phyloP scores from a whole-genome alignment of 257 asterid species.

The Primulina huaijiensis region DNA sequence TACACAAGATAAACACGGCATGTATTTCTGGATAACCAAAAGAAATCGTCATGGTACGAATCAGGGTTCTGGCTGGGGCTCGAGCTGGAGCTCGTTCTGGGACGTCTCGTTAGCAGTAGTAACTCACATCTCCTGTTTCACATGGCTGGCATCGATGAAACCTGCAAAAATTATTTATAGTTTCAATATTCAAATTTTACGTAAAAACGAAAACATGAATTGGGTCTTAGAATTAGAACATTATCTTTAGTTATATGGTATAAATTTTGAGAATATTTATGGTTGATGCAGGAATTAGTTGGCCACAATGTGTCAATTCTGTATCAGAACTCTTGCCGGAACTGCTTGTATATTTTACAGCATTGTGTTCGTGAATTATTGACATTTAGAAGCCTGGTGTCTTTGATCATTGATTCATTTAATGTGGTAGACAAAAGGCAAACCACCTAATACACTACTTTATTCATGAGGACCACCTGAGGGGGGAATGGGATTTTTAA shows the following conservation, averaged over 20 bases:
- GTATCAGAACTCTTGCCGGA: background rate
- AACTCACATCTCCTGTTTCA: conserved; percentile 73
- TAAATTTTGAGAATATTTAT: background rate
- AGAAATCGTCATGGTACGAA: conserved; percentile 25
- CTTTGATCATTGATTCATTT: conserved; percentile 26
- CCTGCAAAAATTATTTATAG: conserved; percentile 40
- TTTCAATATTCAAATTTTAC: conserved; percentile 16
- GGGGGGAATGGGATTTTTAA: background rate
- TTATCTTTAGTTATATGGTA: background rate
- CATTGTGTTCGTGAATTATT: conserved; percentile 19
- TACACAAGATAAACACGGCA: conserved; percentile 31
- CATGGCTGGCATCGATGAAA: conserved; percentile 41
- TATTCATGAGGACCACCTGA: conserved; percentile 34
- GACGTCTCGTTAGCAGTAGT: conserved; percentile 16
- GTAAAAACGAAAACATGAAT: too few relatives aligned
- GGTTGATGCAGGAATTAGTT: background rate
- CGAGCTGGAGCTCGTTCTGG: conserved; percentile 22
- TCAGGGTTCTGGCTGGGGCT: conserved; percentile 3
- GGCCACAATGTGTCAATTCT: background rate
- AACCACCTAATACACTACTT: conserved; percentile 34
- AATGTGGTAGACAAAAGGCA: conserved; percentile 40
- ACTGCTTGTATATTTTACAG: conserved; percentile 5
- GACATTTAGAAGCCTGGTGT: conserved; percentile 16
- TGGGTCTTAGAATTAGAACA: background rate
- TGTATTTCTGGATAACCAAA: conserved; percentile 23